phyloP scores from a whole-genome alignment of 2,329 filamentous ascomycete genomes.

The Neofusicoccum laricinum region DNA sequence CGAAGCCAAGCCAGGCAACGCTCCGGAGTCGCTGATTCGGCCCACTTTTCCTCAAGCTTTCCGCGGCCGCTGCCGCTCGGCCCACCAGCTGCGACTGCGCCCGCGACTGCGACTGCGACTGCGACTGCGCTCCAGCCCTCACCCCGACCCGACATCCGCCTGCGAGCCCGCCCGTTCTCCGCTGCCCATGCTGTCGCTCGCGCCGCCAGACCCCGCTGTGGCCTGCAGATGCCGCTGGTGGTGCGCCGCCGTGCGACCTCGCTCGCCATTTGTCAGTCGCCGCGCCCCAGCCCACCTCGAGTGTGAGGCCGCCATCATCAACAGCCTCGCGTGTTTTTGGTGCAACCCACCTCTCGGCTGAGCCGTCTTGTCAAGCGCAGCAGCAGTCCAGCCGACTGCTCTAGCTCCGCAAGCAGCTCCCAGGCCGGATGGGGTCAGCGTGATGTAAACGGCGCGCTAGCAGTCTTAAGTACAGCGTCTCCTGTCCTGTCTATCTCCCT shows the following conservation, averaged over 20 bases:
- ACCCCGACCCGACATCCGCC: no score
- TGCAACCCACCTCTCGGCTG: neutral
- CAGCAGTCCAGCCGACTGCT: neutral
- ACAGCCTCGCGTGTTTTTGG: neutral
- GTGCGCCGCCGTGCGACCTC: no score
- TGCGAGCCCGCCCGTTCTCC: no score
- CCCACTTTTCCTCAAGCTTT: neutral
- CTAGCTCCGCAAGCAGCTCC: neutral
- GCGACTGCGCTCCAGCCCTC: no score
- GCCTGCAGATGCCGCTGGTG: neutral
- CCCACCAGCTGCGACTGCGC: no score
- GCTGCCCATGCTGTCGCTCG: no score
- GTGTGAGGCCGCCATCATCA: no score
- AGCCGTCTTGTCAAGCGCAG: no score
- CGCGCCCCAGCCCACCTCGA: no score
- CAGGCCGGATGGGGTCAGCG: neutral
- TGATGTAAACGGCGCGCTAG: neutral
- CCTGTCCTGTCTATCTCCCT: neutral
- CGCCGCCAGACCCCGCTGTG: neutral
- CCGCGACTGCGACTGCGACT: no score
- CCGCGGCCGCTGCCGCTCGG: neutral
- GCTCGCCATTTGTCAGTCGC: no score
- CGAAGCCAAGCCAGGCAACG: conserved; percentile 1
- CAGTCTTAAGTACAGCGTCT: neutral
- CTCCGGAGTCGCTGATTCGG: neutral